These are phyloP conservation scores for Stephanodiscus minutulus DNA, from an alignment of 108 stramenopile species.

Conservation along the genomic window DNA sequence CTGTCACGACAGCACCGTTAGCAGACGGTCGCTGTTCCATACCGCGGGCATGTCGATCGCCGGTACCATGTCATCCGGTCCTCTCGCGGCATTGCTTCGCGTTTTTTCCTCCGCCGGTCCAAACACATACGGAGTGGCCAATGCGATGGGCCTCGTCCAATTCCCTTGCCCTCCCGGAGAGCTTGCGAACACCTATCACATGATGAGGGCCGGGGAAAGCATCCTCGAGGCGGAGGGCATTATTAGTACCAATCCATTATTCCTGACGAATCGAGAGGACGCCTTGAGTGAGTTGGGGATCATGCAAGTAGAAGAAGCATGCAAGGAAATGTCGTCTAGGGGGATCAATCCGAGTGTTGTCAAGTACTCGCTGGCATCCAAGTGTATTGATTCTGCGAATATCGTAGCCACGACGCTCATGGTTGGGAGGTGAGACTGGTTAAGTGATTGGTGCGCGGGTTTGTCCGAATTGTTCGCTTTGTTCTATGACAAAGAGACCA, in stretches of 20 bases:
- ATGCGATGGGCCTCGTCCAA: conserved; percentile 48
- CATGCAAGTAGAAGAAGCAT: conserved; percentile 45
- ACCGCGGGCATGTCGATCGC: conserved; percentile 21
- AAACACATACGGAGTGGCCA: conserved; percentile 3
- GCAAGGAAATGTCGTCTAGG: conserved; percentile 28
- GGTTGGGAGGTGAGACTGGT: conserved; percentile 30
- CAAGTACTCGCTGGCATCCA: conserved; percentile 49
- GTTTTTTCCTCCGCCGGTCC: neutral
- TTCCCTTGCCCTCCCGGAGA: conserved; percentile 40
- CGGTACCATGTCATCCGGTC: conserved; percentile 36
- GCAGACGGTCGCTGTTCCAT: conserved; percentile 29
- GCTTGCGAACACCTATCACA: conserved; percentile 52
- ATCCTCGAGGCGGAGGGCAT: conserved; percentile 47
- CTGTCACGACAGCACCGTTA: neutral
- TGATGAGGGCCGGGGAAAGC: conserved; percentile 56
- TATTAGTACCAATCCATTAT: conserved; percentile 55
- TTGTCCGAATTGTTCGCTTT: too few relatives aligned
- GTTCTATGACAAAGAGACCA: conserved; percentile 20
- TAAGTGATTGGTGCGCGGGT: too few relatives aligned
- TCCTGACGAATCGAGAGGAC: conserved; percentile 61
- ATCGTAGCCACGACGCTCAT: conserved; percentile 49
- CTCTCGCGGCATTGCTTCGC: conserved; percentile 21
- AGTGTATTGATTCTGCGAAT: conserved; percentile 55
- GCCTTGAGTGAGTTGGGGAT: conserved; percentile 42
- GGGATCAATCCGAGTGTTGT: conserved; percentile 52